Evolutionary conservation across 352 stramenopile genomes (phyloP).

Genomic region (Globisporangium lucens): DNA sequence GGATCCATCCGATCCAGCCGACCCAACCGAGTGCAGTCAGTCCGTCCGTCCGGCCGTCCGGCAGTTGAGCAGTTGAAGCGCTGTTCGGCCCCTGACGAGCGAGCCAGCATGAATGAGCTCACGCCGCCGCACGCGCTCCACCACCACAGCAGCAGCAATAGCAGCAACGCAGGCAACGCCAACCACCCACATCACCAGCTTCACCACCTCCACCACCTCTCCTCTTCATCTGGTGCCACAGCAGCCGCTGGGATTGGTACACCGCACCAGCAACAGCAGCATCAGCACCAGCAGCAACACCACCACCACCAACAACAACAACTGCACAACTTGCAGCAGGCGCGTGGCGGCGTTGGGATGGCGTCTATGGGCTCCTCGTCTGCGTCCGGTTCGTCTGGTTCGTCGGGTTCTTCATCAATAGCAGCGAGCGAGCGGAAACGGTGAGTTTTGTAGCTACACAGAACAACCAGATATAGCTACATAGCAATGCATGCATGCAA

Average conservation of each 20-base stretch:
- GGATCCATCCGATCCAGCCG: constrained; percentile 13
- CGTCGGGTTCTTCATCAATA: constrained; percentile 1
- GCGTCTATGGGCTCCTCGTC: background rate
- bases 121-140: constrained; percentile 15
- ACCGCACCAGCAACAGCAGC: constrained; percentile 9
- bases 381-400: background rate
- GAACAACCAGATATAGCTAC: background rate
- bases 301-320: background rate
- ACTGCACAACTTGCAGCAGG: constrained; percentile 16
- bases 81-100: background rate
- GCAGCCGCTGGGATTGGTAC: background rate
- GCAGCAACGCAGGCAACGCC: background rate
- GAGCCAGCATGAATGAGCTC: constrained; percentile 17
- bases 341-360: background rate
- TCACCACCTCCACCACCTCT: background rate
- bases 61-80: background rate
- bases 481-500: background rate
- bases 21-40: background rate
- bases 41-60: too few species aligned
- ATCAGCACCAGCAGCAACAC: background rate
- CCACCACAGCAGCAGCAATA: constrained; percentile 16
- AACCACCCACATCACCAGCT: background rate
- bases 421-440: constrained; percentile 13
- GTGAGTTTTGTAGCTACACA: background rate
- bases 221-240: background rate